Percentiles rank a stretch among this genome's conserved stretches.
phyloP scores from a whole-genome alignment of 495 filamentous ascomycete species.

The Neurospora sp. region DNA sequence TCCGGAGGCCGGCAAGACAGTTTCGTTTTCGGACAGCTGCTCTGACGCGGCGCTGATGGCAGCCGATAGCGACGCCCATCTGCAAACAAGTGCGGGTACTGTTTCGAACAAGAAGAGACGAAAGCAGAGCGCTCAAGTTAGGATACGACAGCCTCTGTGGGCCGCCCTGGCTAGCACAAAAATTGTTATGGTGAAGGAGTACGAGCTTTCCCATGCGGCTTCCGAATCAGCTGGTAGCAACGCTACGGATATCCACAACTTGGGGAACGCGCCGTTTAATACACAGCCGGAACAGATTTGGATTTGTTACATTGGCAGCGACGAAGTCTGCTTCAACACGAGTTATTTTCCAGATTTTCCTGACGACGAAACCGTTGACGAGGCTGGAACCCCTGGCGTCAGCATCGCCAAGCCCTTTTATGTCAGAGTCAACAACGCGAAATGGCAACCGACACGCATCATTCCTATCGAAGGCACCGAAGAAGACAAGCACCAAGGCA shows the following conservation, averaged over 20 bases:
- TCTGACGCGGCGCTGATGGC: constrained; percentile 35
- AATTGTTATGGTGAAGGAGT: constrained; percentile 86
- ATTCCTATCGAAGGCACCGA: constrained; percentile 46
- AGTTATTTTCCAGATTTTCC: constrained; percentile 46
- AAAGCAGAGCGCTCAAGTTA: constrained; percentile 79
- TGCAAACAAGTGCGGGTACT: constrained; percentile 18
- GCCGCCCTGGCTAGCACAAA: constrained; percentile 89
- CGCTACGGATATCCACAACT: constrained; percentile 66
- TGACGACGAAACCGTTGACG: constrained; percentile 9
- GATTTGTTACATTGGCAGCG: constrained; percentile 75
- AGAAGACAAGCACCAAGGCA: constrained; percentile 31
- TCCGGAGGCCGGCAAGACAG: constrained; percentile 38
- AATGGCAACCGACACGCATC: constrained; percentile 78
- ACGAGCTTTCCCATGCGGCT: constrained; percentile 72
- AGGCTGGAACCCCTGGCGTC: constrained; percentile 30
- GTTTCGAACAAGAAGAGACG: constrained; percentile 66
- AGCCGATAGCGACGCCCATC: constrained; percentile 34
- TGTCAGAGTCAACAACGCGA: constrained; percentile 77
- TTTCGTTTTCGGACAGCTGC: constrained; percentile 18
- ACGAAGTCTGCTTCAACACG: constrained; percentile 73
- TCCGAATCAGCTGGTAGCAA: constrained; percentile 63
- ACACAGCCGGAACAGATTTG: constrained; percentile 68
- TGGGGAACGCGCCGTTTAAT: constrained; percentile 67
- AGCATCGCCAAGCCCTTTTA: constrained; percentile 69
- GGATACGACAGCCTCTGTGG: constrained; percentile 88